Evolutionary conservation across 768 basidiomycete species (phyloP).

Genomic region (Chlorophyllum brunneum): DNA sequence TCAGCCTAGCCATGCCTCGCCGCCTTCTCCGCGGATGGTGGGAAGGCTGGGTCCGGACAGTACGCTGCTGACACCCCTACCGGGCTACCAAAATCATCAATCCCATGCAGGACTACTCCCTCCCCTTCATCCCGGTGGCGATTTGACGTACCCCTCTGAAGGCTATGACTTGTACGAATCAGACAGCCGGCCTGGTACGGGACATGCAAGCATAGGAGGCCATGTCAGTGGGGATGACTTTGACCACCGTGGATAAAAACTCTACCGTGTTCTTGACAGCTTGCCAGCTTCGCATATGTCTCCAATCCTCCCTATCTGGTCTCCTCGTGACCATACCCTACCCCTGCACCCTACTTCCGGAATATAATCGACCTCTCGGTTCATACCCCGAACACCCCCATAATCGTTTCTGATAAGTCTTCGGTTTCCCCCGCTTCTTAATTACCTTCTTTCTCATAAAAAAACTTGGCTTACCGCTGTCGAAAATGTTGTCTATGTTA

Average conservation of each 20-base stretch:
- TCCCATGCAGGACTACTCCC: slow-evolving; percentile 12
- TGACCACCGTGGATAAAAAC: slow-evolving; percentile 16
- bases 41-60: slow-evolving; percentile 57
- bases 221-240: slow-evolving; percentile 29
- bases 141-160: slow-evolving; percentile 23
- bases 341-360: slow-evolving; percentile 3
- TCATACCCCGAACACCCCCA: neutral
- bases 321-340: slow-evolving; percentile 3
- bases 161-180: slow-evolving; percentile 37
- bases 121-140: slow-evolving; percentile 30
- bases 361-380: slow-evolving; percentile 3
- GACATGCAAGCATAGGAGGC: slow-evolving; percentile 32
- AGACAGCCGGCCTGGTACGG: slow-evolving; percentile 37
- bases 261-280: neutral
- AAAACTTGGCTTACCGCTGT: slow-evolving; percentile 1
- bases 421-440: neutral
- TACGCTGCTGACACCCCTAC: slow-evolving; percentile 68
- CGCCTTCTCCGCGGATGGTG: slow-evolving; percentile 25
- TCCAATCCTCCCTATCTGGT: neutral
- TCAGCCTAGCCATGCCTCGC: slow-evolving; percentile 24
- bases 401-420: neutral
- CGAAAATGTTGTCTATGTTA: slow-evolving; percentile 11
- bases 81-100: slow-evolving; percentile 49
- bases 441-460: neutral
- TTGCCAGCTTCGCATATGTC: neutral